Percentiles rank a stretch among this genome's conserved stretches.
Evolutionary conservation across 345 rosid genomes (phyloP).

Genomic region (Anastatica hierochuntica): DNA sequence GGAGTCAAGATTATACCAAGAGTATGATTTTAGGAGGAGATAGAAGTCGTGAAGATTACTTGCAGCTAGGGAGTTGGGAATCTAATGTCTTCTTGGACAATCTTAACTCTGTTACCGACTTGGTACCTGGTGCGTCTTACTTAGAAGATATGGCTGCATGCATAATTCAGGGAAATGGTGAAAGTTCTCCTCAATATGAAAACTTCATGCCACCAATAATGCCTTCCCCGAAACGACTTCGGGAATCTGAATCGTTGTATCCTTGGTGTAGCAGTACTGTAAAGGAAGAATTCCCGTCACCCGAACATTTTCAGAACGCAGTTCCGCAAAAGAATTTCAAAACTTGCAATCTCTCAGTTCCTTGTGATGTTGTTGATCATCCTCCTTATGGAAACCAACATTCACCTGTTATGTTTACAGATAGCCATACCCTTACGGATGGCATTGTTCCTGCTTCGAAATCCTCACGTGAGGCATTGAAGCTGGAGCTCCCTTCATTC

Average conservation of each 20-base stretch:
- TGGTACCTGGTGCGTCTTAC: constrained; percentile 46
- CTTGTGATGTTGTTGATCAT: constrained; percentile 47
- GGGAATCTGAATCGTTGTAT: constrained; percentile 39
- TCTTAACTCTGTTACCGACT: constrained; percentile 35
- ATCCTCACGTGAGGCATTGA: constrained; percentile 57
- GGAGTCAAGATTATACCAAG: constrained; percentile 36
- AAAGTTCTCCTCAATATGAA: constrained; percentile 44
- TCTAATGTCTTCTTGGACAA: constrained; percentile 59
- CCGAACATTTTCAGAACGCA: constrained; percentile 46
- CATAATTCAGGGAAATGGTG: constrained; percentile 39
- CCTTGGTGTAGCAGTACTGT: constrained; percentile 35
- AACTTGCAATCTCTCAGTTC: constrained; percentile 34
- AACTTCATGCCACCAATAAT: constrained; percentile 38
- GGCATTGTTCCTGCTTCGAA: constrained; percentile 78
- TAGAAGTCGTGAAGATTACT: constrained; percentile 36
- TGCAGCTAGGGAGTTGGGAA: constrained; percentile 43
- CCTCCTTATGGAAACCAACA: constrained; percentile 33
- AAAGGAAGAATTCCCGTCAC: constrained; percentile 38
- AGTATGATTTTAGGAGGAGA: constrained; percentile 26
- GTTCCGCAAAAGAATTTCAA: constrained; percentile 36
- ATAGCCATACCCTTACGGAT: constrained; percentile 65
- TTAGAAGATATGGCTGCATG: constrained; percentile 41
- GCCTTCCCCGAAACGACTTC: constrained; percentile 47
- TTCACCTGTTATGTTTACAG: constrained; percentile 42
- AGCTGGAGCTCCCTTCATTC: constrained; percentile 99